Percentiles rank a stretch among this genome's conserved stretches.
These are phyloP conservation scores for Aspergillus sp. DNA, from an alignment of 2,329 filamentous ascomycete species.

Conservation along the genomic window DNA sequence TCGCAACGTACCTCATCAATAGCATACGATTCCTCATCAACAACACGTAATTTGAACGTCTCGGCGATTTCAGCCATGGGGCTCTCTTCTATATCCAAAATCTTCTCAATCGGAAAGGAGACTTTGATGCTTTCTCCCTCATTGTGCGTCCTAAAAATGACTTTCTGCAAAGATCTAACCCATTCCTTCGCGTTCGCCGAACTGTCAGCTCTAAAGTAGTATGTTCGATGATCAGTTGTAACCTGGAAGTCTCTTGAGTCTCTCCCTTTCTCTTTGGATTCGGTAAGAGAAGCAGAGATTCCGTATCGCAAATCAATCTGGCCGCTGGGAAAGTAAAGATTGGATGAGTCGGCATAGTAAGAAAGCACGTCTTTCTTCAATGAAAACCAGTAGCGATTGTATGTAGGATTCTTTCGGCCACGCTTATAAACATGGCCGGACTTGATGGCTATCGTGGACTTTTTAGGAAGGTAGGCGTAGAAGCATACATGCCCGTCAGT, in stretches of 20 bases:
- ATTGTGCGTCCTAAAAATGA: slow-evolving; percentile 94
- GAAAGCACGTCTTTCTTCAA: slow-evolving; percentile 89
- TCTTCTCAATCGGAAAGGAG: slow-evolving; percentile 80
- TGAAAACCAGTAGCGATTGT: slow-evolving; percentile 88
- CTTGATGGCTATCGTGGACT: slow-evolving; percentile 75
- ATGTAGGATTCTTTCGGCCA: slow-evolving; percentile 82
- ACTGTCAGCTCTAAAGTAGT: slow-evolving; percentile 87
- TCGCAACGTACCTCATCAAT: slow-evolving; percentile 73
- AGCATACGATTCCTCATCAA: slow-evolving; percentile 91
- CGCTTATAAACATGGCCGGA: slow-evolving; percentile 87
- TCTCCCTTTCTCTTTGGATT: slow-evolving; percentile 66
- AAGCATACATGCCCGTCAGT: slow-evolving; percentile 93
- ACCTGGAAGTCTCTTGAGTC: slow-evolving; percentile 77
- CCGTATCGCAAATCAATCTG: slow-evolving; percentile 91
- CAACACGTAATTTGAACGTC: slow-evolving; percentile 87
- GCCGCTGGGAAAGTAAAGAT: slow-evolving; percentile 87
- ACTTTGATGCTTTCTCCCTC: slow-evolving; percentile 98
- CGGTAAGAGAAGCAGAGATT: slow-evolving; percentile 76
- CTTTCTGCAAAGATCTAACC: slow-evolving; percentile 90
- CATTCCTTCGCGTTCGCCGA: slow-evolving; percentile 87
- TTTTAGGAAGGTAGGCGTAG: slow-evolving; percentile 95
- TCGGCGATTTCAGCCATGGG: slow-evolving; percentile 89
- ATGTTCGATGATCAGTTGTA: slow-evolving; percentile 77
- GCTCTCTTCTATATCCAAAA: slow-evolving; percentile 90
- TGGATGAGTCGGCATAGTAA: slow-evolving; percentile 80